Evolutionary conservation across 305 asterid genomes (phyloP).

Genomic region (Solanum hybrid): DNA sequence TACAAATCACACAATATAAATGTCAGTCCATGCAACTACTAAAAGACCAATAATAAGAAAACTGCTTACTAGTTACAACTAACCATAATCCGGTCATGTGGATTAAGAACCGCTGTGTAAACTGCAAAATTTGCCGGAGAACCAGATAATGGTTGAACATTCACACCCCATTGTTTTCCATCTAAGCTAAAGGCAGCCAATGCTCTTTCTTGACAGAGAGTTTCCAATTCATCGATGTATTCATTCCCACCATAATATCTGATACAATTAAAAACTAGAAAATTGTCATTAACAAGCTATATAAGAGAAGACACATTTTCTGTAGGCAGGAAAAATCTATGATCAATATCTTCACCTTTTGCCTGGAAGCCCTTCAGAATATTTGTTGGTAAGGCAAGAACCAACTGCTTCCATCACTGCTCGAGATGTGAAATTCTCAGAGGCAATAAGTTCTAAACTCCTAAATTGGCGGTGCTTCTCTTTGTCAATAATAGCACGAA

Average conservation of each 20-base stretch:
- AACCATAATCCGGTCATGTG: slow-evolving; percentile 86
- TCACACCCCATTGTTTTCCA: slow-evolving; percentile 75
- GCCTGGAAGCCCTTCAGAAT: slow-evolving; percentile 94
- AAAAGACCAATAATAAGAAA: background rate
- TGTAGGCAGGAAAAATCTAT: background rate
- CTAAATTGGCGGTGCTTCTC: slow-evolving; percentile 91
- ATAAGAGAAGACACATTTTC: background rate
- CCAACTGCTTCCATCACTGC: slow-evolving; percentile 99
- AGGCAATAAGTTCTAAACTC: slow-evolving; percentile 92
- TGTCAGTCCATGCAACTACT: background rate
- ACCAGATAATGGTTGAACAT: slow-evolving; percentile 79
- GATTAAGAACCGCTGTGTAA: slow-evolving; percentile 66
- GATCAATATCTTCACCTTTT: slow-evolving; percentile 47
- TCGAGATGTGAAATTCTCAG: slow-evolving; percentile 92
- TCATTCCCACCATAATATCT: slow-evolving; percentile 96
- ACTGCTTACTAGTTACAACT: background rate
- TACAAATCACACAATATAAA: background rate
- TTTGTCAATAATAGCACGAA: slow-evolving; percentile 51
- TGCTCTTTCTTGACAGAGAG: slow-evolving; percentile 88
- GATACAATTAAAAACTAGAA: background rate
- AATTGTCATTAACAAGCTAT: background rate
- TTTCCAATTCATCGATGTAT: slow-evolving; percentile 78
- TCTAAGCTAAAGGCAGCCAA: slow-evolving; percentile 79
- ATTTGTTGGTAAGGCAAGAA: slow-evolving; percentile 94
- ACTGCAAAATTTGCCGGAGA: slow-evolving; percentile 85